phyloP scores from a whole-genome alignment of 805 yeast genomes.

The Saturnispora halmiae region DNA sequence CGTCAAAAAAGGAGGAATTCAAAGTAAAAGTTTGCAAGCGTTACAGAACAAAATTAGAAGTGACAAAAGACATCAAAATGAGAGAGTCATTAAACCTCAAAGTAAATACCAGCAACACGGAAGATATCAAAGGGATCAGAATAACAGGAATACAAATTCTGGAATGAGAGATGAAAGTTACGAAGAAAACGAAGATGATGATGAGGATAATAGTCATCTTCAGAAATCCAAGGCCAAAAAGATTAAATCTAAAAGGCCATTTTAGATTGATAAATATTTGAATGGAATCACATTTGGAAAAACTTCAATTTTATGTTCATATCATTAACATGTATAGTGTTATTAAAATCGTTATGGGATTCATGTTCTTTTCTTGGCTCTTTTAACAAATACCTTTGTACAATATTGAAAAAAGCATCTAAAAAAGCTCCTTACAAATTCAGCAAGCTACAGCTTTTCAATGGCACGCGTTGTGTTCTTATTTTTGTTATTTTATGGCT shows the following conservation, averaged over 20 bases:
- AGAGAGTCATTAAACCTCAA: slow-evolving; percentile 6
- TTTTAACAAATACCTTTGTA: too few species aligned
- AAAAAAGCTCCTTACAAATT: too few species aligned
- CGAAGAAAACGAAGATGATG: not conserved
- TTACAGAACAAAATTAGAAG: slow-evolving; percentile 24
- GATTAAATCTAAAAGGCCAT: slow-evolving; percentile 5
- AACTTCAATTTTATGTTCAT: too few species aligned
- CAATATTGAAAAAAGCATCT: too few species aligned
- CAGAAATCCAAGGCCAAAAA: slow-evolving; percentile 4
- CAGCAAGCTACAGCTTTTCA: too few species aligned
- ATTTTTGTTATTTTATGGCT: too few species aligned
- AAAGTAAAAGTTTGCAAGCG: slow-evolving; percentile 20
- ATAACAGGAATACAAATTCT: not conserved
- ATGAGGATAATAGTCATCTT: slow-evolving; percentile 1
- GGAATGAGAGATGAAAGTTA: not conserved
- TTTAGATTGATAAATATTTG: not conserved
- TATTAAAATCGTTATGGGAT: too few species aligned
- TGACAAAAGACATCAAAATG: slow-evolving; percentile 14
- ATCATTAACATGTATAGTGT: too few species aligned
- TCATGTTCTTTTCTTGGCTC: too few species aligned
- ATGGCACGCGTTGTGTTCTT: too few species aligned
- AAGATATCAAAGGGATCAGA: not conserved
- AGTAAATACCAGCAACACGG: slow-evolving; percentile 3
- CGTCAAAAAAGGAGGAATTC: slow-evolving; percentile 11
- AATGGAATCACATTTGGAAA: too few species aligned